A percentile compares a stretch with the other conserved stretches of the same genome.
Evolutionary conservation across 2,329 filamentous ascomycete species (phyloP).

Genomic region (Stagonosporopsis chrysanthemi): DNA sequence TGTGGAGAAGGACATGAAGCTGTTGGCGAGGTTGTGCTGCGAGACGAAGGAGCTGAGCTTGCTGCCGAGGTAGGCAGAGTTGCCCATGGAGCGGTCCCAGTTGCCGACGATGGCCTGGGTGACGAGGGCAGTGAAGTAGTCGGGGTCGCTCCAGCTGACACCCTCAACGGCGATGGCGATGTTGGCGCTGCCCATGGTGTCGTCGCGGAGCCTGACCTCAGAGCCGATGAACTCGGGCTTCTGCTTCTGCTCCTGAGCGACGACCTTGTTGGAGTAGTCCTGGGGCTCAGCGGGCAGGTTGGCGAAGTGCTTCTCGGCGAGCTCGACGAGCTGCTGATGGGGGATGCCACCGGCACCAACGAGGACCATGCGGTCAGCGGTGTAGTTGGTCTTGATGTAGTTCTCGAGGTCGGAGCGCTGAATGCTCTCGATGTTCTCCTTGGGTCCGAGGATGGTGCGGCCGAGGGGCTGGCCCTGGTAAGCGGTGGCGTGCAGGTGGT

Average conservation of each 20-base stretch:
- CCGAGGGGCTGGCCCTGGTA: conserved; percentile 96
- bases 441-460: conserved; percentile 95
- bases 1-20: conserved; percentile 99
- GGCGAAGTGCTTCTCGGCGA: conserved; percentile 96
- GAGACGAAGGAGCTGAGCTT: conserved; percentile 95
- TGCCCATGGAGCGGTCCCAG: conserved; percentile 99
- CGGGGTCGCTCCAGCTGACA: conserved; percentile 98
- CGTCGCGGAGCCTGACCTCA: conserved; percentile 93
- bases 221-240: conserved; percentile 96
- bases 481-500: conserved; percentile 97
- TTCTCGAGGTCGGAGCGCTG: conserved; percentile 86
- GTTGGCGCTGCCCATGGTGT: conserved; percentile 94
- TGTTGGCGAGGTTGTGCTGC: conserved; percentile 95
- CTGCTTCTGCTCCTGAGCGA: conserved; percentile 78
- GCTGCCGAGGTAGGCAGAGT: conserved; percentile 95
- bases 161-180: conserved; percentile 98
- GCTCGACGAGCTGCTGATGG: conserved; percentile 90
- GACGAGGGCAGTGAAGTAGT: conserved; percentile 98
- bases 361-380: conserved; percentile 98
- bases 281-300: conserved; percentile 77
- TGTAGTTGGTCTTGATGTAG: conserved; percentile 99
- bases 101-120: conserved; percentile 99
- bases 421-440: conserved; percentile 98
- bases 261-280: conserved; percentile 73
- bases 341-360: conserved; percentile 94